Evolutionary conservation across 1,284 basidiomycete genomes (phyloP).

Genomic region (Puccinia polysora): DNA sequence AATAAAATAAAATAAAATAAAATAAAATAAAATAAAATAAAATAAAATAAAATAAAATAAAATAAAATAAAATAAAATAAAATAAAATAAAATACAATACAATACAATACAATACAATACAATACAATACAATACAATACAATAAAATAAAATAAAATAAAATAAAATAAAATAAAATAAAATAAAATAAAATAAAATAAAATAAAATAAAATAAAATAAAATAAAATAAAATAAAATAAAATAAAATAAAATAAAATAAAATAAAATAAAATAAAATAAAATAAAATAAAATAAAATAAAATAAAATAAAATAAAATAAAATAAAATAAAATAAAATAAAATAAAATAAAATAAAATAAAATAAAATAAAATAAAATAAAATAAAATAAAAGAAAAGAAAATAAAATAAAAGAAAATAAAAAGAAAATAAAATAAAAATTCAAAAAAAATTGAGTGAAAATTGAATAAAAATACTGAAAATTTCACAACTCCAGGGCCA

Average conservation of each 20-base stretch:
- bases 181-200: slow-evolving; percentile 4
- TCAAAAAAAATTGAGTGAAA: no score
- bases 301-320: slow-evolving; percentile 4
- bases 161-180: slow-evolving; percentile 4
- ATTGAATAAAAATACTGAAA: no score
- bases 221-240: slow-evolving; percentile 4
- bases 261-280: slow-evolving; percentile 4
- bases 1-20: slow-evolving; percentile 4
- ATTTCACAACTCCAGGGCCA: no score
- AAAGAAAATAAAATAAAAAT: no score
- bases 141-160: no score
- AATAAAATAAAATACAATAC: no score
- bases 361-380: slow-evolving; percentile 4
- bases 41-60: slow-evolving; percentile 4
- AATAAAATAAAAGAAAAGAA: no score
- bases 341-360: slow-evolving; percentile 4
- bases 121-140: not conserved
- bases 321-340: slow-evolving; percentile 4
- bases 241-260: slow-evolving; percentile 4
- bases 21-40: slow-evolving; percentile 4
- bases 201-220: slow-evolving; percentile 1
- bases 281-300: slow-evolving; percentile 4
- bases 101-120: not conserved
- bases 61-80: slow-evolving; percentile 4
- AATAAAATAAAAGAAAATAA: no score